phyloP scores from a whole-genome alignment of 1,139 yeast genomes.

The Arxiozyma heterogenica region DNA sequence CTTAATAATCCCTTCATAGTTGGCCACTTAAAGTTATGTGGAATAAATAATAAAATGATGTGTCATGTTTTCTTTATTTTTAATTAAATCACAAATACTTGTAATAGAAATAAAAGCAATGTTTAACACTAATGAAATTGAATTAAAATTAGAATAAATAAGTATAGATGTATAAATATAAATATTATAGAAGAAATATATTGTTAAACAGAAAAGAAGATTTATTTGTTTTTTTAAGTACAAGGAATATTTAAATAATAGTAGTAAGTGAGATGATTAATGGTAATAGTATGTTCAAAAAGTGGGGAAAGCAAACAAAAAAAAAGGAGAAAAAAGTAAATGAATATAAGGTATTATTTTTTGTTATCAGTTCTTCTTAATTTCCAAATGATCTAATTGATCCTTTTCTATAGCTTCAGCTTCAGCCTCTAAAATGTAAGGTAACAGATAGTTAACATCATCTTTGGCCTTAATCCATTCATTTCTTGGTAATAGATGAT shows the following conservation, averaged over 20 bases:
- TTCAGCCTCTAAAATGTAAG: constrained; percentile 89
- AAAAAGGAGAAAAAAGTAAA: background rate
- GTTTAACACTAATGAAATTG: no score
- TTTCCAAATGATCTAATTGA: constrained; percentile 68
- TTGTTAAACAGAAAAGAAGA: no score
- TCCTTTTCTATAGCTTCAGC: constrained; percentile 82
- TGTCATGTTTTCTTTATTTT: no score
- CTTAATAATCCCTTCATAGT: no score
- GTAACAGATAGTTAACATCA: constrained; percentile 77
- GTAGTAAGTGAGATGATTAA: background rate
- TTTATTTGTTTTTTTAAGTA: no score
- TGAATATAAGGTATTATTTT: background rate
- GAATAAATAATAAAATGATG: no score
- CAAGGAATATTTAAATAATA: background rate
- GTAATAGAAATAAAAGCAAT: no score
- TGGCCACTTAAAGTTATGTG: no score
- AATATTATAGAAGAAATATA: background rate
- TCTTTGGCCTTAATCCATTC: constrained; percentile 75
- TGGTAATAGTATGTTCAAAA: background rate
- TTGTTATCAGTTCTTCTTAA: constrained; percentile 1
- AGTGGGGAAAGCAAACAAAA: background rate
- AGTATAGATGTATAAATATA: no score
- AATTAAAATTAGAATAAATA: no score
- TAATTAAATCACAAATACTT: no score
- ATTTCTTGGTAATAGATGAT: constrained; percentile 72